A percentile compares a stretch with the other conserved stretches of the same genome.
phyloP scores from a whole-genome alignment of 805 yeast genomes.

The Ogataea methanolica region DNA sequence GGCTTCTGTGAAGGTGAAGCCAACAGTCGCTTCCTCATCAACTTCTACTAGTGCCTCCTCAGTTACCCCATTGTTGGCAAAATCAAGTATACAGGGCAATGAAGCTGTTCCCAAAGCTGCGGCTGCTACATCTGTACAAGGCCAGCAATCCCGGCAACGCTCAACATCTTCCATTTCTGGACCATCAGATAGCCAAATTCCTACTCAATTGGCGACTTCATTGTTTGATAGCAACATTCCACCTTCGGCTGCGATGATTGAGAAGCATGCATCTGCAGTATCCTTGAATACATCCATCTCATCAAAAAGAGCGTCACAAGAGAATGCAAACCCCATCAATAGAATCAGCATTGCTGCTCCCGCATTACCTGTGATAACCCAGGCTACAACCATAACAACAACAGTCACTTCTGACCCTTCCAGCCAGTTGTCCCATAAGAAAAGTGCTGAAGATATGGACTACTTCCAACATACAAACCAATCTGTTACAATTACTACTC shows the following conservation, averaged over 20 bases:
- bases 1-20: constrained; percentile 1
- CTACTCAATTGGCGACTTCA: too few species aligned
- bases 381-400: constrained; percentile 31
- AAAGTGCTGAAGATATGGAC: constrained; percentile 11
- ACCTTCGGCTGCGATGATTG: not conserved
- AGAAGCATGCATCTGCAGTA: constrained; percentile 10
- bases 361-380: constrained; percentile 33
- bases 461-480: constrained; percentile 5
- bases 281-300: constrained; percentile 15
- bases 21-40: not conserved
- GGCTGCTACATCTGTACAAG: too few species aligned
- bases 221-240: constrained; percentile 1
- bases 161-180: too few species aligned
- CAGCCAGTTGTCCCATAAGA: constrained; percentile 12
- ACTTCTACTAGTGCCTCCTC: not conserved
- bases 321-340: constrained; percentile 23
- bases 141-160: too few species aligned
- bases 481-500: constrained; percentile 9
- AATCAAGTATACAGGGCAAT: too few species aligned
- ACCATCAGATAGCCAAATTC: too few species aligned
- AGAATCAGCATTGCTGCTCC: constrained; percentile 29
- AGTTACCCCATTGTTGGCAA: too few species aligned
- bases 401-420: constrained; percentile 22
- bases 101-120: too few species aligned
- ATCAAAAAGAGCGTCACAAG: constrained; percentile 17